Conservation (phyloP, 768 basidiomycete genomes). For the Phlegmacium glaucopus region DNA sequence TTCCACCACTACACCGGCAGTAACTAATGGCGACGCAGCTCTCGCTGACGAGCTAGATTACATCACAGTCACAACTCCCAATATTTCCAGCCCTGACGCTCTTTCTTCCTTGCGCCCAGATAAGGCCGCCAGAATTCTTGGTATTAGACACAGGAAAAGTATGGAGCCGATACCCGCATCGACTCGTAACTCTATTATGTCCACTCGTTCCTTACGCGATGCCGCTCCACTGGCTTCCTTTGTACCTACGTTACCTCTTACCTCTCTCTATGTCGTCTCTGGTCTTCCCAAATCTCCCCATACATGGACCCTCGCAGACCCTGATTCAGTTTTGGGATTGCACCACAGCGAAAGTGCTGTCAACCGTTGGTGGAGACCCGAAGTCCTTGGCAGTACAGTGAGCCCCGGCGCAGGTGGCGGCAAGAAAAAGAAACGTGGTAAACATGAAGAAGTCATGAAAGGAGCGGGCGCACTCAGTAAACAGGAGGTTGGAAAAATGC, state of each 20-base stretch:
- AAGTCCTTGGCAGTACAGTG: constrained; percentile 85
- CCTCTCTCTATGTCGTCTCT: constrained; percentile 83
- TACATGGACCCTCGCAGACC: constrained; percentile 87
- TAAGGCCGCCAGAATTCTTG: constrained; percentile 77
- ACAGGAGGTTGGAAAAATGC: constrained; percentile 86
- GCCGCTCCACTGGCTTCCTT: constrained; percentile 57
- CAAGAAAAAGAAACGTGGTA: constrained; percentile 68
- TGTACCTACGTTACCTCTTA: constrained; percentile 69
- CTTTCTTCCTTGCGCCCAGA: constrained; percentile 47
- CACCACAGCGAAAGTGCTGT: constrained; percentile 85
- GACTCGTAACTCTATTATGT: constrained; percentile 72
- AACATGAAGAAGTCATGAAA: constrained; percentile 63
- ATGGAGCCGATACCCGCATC: constrained; percentile 87
- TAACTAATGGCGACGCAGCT: constrained; percentile 35
- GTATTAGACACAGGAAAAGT: constrained; percentile 67
- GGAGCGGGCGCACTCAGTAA: constrained; percentile 80
- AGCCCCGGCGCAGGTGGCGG: constrained; percentile 81
- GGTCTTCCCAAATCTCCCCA: constrained; percentile 87
- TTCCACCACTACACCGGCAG: constrained; percentile 12
- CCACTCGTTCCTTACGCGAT: constrained; percentile 64
- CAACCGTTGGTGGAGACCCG: constrained; percentile 86
- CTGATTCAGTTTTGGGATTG: constrained; percentile 75
- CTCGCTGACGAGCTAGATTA: constrained; percentile 76
- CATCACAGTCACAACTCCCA: constrained; percentile 45
- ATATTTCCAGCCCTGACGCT: constrained; percentile 29